Base-by-base conservation (phyloP, 2,329 filamentous ascomycete species). In the Aspergillus jensenii region DNA sequence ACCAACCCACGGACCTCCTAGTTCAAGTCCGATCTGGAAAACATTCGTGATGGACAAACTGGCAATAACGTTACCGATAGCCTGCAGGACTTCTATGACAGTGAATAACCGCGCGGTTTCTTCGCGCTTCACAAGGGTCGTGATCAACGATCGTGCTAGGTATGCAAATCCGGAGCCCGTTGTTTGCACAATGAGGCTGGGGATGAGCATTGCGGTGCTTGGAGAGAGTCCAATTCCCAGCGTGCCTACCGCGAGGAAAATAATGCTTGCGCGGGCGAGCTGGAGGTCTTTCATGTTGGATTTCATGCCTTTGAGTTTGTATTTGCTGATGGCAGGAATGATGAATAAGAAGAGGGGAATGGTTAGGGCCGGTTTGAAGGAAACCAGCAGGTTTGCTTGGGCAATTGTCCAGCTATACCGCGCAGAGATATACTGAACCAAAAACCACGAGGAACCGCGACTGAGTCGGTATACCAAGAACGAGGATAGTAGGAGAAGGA, bases 371-470 rank as follows among this genome's bases (percentile, higher is more conserved):
- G 79, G 78, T 57, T 79, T 78, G 51, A 81, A 74, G 0, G 79
- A 79, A 4, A 79, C 70, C 19, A 82, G 66, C 55, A 77, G 65
- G 44, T 76, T 78, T 52, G 76, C 69, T 47, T 71, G 62, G 1
- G 79, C 77, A 17, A 83, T 70, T 35, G 76, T 75, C 78, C 80
- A 82, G 23, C 67, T 64, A 55, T 82, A 83, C 23, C 80, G 72
- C n/a, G 78, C 79, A 1, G 80, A 82, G 17, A 81, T 78, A 63
- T 83, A 83, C 57, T 81, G 78, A n/a, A 81, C 72, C 14, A 82
- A 65, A 53, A 82, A 73, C 60, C 74, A 77, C 15, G 78, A 69
- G 9, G 78, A 76, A 48, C 80, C 79, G 25, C 79, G 74, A 50
- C 78, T 79, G 6, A 82, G 68, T n/a, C 78, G 74, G 62, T 78